Base-by-base conservation (phyloP, 306 rosid genomes). In the Fragaria vesca region DNA sequence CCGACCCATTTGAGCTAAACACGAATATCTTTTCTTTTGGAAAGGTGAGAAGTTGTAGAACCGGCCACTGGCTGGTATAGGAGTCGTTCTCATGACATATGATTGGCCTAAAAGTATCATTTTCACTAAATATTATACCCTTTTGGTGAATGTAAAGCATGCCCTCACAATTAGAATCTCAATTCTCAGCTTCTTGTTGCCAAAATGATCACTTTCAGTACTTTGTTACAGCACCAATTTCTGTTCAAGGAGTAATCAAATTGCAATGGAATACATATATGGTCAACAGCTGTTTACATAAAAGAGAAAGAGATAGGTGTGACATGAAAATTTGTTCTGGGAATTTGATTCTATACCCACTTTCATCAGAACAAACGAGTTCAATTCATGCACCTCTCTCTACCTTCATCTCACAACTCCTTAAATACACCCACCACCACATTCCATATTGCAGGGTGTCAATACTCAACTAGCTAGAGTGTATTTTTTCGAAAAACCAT, bases 291-390 rank as follows among this genome's bases (percentile, higher is more conserved):
- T 66, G 70, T 66, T 63, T 65, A 36, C 47, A 36, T 9, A 66
- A 34, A 66, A 17, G 47, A 36, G 47, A 65, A 65, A 5, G 26
- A 63, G 69, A 63, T 63, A 15, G 21, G 43, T 30, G 66, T 54
- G 50, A 43, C 78, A 26, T 43, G 18, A 80, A 26, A 76, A 81
- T 47, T 38, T 8, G 16, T 70, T 70, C n/a, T 69, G 80, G 97
- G 97, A 88, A 92, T 86, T 79, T 78, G 84, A 87, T 94, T 61
- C 93, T 80, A 83, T 87, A 58, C 90, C 93, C 95, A 90, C 93
- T 87, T 84, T 83, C 81, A 72, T 52, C 61, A 81, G 86, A 69
- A 78, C 84, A 84, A 71, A 82, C 40, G 36, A 83, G 79, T 86
- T 76, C 67, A 5, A 28, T 28, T 28, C 79, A 81, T 74, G 88